Conservation (phyloP, 2,329 filamentous ascomycete species). For the Fusarium foetens region DNA sequence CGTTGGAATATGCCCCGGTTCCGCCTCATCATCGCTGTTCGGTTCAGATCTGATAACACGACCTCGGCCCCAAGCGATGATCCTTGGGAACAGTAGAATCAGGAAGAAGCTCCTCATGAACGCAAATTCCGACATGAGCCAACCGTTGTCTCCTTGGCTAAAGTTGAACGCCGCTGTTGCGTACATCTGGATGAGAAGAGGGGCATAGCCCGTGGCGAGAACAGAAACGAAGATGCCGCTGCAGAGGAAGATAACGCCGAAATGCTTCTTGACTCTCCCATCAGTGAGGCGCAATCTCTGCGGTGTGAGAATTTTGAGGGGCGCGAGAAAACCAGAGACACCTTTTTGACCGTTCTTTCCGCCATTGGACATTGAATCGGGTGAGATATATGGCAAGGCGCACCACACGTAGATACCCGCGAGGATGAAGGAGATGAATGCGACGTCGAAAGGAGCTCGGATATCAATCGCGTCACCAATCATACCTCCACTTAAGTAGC, state of each 20-base stretch:
- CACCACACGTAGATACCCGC: constrained; percentile 55
- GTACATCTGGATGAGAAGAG: constrained; percentile 69
- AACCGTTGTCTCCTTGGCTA: constrained; percentile 65
- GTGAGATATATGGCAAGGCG: constrained; percentile 62
- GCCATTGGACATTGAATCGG: constrained; percentile 51
- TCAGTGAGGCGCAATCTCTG: constrained; percentile 62
- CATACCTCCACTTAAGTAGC: constrained; percentile 71
- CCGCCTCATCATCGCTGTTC: constrained; percentile 7
- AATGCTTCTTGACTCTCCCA: constrained; percentile 64
- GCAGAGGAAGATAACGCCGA: constrained; percentile 72
- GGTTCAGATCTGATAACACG: constrained; percentile 9
- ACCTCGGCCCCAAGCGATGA: constrained; percentile 59
- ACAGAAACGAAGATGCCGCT: constrained; percentile 74
- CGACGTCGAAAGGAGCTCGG: constrained; percentile 71
- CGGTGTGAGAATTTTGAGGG: constrained; percentile 69
- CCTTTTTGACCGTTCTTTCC: constrained; percentile 43
- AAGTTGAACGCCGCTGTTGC: constrained; percentile 66
- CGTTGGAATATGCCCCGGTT: constrained; percentile 45
- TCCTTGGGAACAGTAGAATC: constrained; percentile 63
- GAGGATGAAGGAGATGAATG: constrained; percentile 65
- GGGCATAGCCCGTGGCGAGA: constrained; percentile 74
- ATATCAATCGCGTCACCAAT: constrained; percentile 72
- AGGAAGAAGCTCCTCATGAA: constrained; percentile 65
- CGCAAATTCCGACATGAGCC: constrained; percentile 66
- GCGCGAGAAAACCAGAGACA: constrained; percentile 69